Evolutionary conservation across 192 early-diverging fungal species (phyloP), one percentile per base, ranked within the genome.

Genomic region (Phycomyces nitens): DNA sequence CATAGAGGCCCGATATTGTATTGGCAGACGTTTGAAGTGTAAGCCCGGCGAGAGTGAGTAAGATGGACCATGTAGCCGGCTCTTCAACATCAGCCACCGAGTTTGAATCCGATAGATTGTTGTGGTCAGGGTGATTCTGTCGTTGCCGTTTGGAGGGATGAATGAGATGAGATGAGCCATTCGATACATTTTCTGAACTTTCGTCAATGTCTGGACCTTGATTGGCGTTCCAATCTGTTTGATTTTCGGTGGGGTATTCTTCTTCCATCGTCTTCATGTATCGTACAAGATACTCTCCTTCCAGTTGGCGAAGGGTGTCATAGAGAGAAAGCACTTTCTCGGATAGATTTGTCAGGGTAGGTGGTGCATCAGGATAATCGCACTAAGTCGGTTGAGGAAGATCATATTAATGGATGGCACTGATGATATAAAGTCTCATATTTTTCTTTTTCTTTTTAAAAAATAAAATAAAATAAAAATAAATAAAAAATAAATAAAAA

Each of bases 291-390:
- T 67, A 68, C 50, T 73, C 65, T 15, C 71, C 71, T 49, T 73
- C 71, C 12, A 73, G 44, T 26, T 73, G 55, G 21, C 56, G 53
- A 5, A 73, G 29, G 7, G 71, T 59, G 20, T 68, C 71, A 44
- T 73, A 73, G 54, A 73, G 56, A 5, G 41, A 41, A 16, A 73
- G 26, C n/a, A 73, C 71, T 50, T 66, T 73, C 29, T 73, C 59
- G 2, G 71, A 73, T 16, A 73, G 38, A 49, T 73, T 60, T 23
- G 65, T 68, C 14, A 73, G 23, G 39, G 66, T 73, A 5, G 65
- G 71, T 50, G 71, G 71, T 23, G 71, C 71, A 58, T 73, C 71
- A 34, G 71, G 71, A 44, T 73, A 73, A 53, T 68, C 71, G 67
- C 71, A 73, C 71, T 73, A 62, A 15, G 7, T 34, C 29, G 29